Conservation (phyloP, 352 stramenopile species). For the Pythium sp. region DNA sequence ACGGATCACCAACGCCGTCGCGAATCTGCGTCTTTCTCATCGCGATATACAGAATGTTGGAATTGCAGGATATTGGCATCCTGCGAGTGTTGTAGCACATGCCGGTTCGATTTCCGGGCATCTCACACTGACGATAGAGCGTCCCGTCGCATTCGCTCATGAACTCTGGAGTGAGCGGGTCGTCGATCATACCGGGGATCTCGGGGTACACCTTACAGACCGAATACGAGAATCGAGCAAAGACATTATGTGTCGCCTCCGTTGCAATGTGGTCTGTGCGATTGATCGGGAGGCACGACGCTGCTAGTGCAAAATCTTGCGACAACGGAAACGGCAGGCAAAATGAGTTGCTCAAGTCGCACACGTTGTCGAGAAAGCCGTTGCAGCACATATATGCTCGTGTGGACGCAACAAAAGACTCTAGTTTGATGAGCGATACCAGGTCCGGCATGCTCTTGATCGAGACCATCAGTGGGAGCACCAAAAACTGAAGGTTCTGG, state of each 20-base stretch:
- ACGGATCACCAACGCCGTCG: not conserved
- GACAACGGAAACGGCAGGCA: not conserved
- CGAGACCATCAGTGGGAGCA: not conserved
- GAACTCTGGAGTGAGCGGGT: not conserved
- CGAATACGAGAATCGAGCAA: not conserved
- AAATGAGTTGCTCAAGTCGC: conserved; percentile 11
- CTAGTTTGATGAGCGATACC: not conserved
- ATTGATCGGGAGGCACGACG: conserved; percentile 5
- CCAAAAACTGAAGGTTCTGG: conserved; percentile 20
- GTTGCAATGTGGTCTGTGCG: conserved; percentile 2
- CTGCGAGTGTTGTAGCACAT: conserved; percentile 8
- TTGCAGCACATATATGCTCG: conserved; percentile 16
- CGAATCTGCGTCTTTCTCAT: conserved; percentile 4
- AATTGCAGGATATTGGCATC: conserved; percentile 4
- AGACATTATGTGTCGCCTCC: not conserved
- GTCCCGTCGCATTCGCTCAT: not conserved
- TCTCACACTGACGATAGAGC: not conserved
- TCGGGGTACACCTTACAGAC: not conserved
- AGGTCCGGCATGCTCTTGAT: conserved; percentile 15
- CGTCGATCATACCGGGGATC: not conserved
- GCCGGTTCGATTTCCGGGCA: not conserved
- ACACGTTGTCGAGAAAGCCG: conserved; percentile 13
- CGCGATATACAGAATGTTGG: not conserved
- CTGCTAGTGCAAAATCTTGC: not conserved
- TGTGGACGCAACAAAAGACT: conserved; percentile 2